Base-by-base conservation (phyloP, 371 early-diverging fungal species). In the Rhizomucor pusillus region DNA sequence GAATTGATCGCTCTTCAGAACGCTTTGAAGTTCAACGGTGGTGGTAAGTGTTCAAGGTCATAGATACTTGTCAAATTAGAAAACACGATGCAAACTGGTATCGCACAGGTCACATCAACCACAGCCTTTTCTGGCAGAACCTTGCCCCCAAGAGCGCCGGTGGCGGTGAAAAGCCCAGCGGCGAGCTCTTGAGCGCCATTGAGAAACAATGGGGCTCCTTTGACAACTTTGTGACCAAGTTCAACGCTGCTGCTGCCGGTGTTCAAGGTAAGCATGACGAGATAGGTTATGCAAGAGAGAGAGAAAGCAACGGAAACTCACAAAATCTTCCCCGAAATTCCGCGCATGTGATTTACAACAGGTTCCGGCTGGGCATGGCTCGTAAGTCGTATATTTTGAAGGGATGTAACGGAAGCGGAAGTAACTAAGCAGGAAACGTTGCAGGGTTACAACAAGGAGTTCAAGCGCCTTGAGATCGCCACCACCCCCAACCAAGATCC, bases 301-400 rank as follows among this genome's bases (percentile, higher is more conserved):
- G 5, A 39, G 6, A 16, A 22, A 50, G 22, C 23, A 25, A 35
- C 14, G 16, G n/a, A 24, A 18, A 23, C 36, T 12, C 47, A 24
- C 20, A 29, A 7, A 7, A 29, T 5, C 29, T 25, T 47, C 44
- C 0, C 47, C 18, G 16, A 47, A 22, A 23, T 23, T 23, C 36
- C 50, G 29, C 29, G 19, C 39, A 50, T 3, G 20, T 23, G 46
- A 47, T n/a, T 43, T 18, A 13, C 22, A 29, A 37, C 24, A 69
- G 65, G 99, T 46, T 90, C 90, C 46, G 99, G 99, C 13, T 99
- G 99, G 99, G 94, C 91, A 10, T 99, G 99, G 99, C 76, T 97
- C 68, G 90, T 88, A 77, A 69, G 79, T 67, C 36, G 23, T 19
- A 20, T 57, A 11, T 16, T 52, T 16, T 29, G 19, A 46, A 66